Evolutionary conservation across 352 stramenopile species (phyloP), one percentile per base, ranked within the genome.

Genomic region (Thraustochytrium sp.): DNA sequence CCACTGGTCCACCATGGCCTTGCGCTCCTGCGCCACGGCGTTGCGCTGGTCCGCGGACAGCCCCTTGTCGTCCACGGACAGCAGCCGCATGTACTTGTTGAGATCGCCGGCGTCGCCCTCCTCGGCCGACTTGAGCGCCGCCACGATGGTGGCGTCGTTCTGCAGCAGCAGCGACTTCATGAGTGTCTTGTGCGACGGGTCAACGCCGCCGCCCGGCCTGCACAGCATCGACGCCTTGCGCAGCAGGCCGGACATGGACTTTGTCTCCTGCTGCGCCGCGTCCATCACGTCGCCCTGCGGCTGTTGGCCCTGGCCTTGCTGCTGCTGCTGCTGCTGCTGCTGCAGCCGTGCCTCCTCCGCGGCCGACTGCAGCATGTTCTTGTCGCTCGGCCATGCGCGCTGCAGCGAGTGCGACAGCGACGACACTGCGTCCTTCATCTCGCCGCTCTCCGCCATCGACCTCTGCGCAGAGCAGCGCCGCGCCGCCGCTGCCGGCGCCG

Each of bases 141-240:
- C 68, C 13, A 80, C 68, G 31, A 80, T 80, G 38, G 68, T n/a
- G 3, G 21, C 68, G 40, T 80, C 68, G 13, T 80, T 76, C 13
- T 64, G 4, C 4, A 80, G 26, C 26, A 80, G 18, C 21, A 80
- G 68, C 3, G 8, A n/a, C 51, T 80, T 80, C 68, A 80, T 80
- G 5, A 80, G 68, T 26, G 68, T 16, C 51, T 80, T 80, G 5
- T 80, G 68, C 26, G 29, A 44, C 8, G 68, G 68, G 51, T 80
- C 68, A 16, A 80, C 68, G 68, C 68, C 68, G 23, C 68, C 68
- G 31, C 68, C 68, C 8, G 68, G 68, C 29, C 75, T 80, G 68
- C 68, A 80, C 21, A 80, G 68, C 68, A 80, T 80, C 5, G 68
- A 80, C 23, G 68, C 68, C 53, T 80, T 80, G 48, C 68, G 68